Conservation (phyloP, 1,284 basidiomycete species). For the Rhizoctonia solani region DNA sequence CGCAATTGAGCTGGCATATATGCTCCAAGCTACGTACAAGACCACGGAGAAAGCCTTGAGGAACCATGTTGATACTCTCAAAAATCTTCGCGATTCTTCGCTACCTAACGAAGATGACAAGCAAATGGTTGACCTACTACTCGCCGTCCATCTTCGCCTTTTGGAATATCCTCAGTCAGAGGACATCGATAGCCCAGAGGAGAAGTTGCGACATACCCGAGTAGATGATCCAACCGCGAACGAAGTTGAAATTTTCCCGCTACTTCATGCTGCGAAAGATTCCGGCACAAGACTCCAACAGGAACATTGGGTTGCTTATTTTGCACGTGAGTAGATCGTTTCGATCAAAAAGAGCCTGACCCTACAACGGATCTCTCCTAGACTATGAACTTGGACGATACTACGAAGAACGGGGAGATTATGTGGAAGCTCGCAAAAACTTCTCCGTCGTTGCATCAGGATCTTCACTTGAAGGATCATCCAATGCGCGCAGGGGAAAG, state of each 20-base stretch:
- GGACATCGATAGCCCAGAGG: constrained; percentile 4
- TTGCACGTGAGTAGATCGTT: constrained; percentile 42
- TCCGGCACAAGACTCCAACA: constrained; percentile 51
- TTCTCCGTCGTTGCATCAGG: constrained; percentile 54
- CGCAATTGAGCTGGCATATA: constrained; percentile 58
- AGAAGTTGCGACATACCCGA: background rate
- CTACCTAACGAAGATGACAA: constrained; percentile 56
- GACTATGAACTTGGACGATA: constrained; percentile 59
- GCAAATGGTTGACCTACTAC: constrained; percentile 57
- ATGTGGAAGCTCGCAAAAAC: constrained; percentile 50
- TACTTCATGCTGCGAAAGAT: constrained; percentile 51
- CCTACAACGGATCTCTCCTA: constrained; percentile 39
- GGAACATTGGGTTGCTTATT: constrained; percentile 49
- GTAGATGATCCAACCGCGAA: constrained; percentile 8
- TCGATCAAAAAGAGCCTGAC: background rate
- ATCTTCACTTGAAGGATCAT: constrained; percentile 39
- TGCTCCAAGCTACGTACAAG: constrained; percentile 46
- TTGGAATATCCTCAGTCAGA: constrained; percentile 47
- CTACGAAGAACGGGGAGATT: constrained; percentile 52
- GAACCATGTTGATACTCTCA: constrained; percentile 40
- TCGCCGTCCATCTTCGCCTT: constrained; percentile 51
- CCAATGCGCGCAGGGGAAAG: constrained; percentile 40
- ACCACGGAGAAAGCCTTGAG: constrained; percentile 39
- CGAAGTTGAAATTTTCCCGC: constrained; percentile 43
- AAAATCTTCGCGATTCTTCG: constrained; percentile 43